phyloP scores from a whole-genome alignment of 371 early-diverging fungal species.

The Blakeslea trispora region DNA sequence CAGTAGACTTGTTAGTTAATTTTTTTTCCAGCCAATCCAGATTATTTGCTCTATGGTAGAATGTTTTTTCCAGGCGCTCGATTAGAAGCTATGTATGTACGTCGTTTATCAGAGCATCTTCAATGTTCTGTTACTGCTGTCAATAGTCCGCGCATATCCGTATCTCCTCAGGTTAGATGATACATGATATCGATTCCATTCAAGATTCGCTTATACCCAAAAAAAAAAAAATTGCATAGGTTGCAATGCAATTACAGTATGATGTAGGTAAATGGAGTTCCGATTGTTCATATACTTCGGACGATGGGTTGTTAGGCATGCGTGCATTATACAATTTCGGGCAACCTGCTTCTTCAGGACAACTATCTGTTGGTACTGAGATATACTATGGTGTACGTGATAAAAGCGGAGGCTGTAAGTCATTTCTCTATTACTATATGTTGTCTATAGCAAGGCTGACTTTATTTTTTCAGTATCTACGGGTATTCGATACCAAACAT shows the following conservation, averaged over 20 bases:
- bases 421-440: no score
- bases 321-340: conserved; percentile 77
- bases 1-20: conserved; percentile 1
- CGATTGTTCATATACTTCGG: conserved; percentile 75
- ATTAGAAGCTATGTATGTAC: conserved; percentile 74
- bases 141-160: conserved; percentile 53
- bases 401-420: conserved; percentile 85
- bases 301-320: conserved; percentile 77
- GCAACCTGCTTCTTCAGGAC: conserved; percentile 45
- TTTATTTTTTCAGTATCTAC: conserved; percentile 77
- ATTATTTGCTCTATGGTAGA: conserved; percentile 73
- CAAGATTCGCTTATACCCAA: no score
- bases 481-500: conserved; percentile 70
- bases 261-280: conserved; percentile 75
- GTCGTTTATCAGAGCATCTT: conserved; percentile 58
- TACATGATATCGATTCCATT: no score
- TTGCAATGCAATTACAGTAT: conserved; percentile 75
- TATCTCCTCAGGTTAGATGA: conserved; percentile 55
- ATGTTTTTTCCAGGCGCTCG: conserved; percentile 78
- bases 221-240: no score
- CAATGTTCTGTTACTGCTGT: conserved; percentile 76
- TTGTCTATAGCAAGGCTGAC: no score
- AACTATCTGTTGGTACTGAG: conserved; percentile 81
- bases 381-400: conserved; percentile 83
- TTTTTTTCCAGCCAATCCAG: conserved; percentile 20